phyloP scores from a whole-genome alignment of 164 flowering plant genomes.

The Umbilicus rupestris region DNA sequence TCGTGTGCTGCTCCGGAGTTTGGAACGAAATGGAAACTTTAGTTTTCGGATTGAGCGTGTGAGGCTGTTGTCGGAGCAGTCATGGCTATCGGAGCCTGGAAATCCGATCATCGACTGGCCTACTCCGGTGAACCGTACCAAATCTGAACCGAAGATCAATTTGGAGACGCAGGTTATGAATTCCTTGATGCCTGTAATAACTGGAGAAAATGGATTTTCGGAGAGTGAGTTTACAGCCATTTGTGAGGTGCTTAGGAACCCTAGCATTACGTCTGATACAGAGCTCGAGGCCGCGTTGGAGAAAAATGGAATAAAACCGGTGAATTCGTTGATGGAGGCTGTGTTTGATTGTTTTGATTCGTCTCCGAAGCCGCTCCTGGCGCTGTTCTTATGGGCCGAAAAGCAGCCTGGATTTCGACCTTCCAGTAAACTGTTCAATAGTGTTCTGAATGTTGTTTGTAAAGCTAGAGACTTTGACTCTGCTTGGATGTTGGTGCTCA shows the following conservation, averaged over 20 bases:
- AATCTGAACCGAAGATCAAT: neutral
- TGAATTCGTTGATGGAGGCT: constrained; percentile 20
- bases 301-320: constrained; percentile 31
- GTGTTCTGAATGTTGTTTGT: constrained; percentile 43
- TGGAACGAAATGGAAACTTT: neutral
- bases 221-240: constrained; percentile 23
- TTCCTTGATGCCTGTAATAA: constrained; percentile 8
- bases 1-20: neutral
- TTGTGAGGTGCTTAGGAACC: constrained; percentile 26
- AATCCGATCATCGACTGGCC: constrained; percentile 19
- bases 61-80: constrained; percentile 5
- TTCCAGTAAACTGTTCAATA: constrained; percentile 34
- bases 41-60: neutral
- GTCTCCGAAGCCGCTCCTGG: constrained; percentile 44
- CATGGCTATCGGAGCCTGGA: constrained; percentile 19
- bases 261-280: constrained; percentile 21
- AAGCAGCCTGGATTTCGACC: constrained; percentile 30
- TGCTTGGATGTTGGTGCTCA: constrained; percentile 53
- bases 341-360: constrained; percentile 42
- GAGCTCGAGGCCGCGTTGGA: constrained; percentile 40
- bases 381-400: constrained; percentile 55
- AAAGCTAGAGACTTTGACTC: constrained; percentile 49
- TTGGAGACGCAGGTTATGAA: neutral
- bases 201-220: constrained; percentile 13
- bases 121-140: constrained; percentile 4